A percentile compares a stretch with the other conserved stretches of the same genome.
Conservation (phyloP, 176 grass and related monocot genomes). For the Leersia perrieri region DNA sequence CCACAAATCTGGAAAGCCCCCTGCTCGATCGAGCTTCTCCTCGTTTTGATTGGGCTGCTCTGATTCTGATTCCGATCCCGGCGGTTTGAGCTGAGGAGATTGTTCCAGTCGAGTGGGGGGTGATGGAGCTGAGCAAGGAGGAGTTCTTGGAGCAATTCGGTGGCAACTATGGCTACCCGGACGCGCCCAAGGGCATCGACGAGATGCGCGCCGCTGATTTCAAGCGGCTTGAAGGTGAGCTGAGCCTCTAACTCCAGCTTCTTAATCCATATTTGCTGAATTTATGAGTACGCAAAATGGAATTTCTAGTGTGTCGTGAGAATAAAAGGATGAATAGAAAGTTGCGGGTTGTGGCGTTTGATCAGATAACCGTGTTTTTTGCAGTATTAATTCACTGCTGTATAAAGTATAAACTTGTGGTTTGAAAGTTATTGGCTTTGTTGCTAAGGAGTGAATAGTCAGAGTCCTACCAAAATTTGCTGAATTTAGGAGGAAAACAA, state of each 20-base stretch:
- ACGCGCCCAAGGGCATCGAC: constrained; percentile 61
- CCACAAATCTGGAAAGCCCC: not conserved
- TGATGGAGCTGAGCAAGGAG: constrained; percentile 41
- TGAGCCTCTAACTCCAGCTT: not conserved
- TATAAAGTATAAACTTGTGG: not conserved
- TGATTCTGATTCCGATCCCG: not conserved
- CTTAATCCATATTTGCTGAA: not conserved
- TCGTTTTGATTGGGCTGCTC: not conserved
- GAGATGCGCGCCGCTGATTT: constrained; percentile 77
- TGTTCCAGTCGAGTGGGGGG: not conserved
- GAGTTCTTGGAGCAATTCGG: constrained; percentile 70
- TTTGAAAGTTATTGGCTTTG: not conserved
- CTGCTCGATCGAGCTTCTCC: not conserved
- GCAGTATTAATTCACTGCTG: not conserved
- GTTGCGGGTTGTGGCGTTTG: not conserved
- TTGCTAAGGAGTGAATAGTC: not conserved
- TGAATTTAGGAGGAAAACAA: not conserved
- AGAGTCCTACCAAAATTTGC: too few relatives aligned
- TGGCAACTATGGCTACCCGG: constrained; percentile 70
- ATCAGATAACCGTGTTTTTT: not conserved
- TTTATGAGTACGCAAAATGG: too few relatives aligned
- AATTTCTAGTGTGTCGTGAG: not conserved
- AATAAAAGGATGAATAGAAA: not conserved
- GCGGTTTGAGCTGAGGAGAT: not conserved
- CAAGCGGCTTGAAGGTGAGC: constrained; percentile 83